phyloP scores from a whole-genome alignment of 2,329 filamentous ascomycete genomes.

The Diaporthe velutina region DNA sequence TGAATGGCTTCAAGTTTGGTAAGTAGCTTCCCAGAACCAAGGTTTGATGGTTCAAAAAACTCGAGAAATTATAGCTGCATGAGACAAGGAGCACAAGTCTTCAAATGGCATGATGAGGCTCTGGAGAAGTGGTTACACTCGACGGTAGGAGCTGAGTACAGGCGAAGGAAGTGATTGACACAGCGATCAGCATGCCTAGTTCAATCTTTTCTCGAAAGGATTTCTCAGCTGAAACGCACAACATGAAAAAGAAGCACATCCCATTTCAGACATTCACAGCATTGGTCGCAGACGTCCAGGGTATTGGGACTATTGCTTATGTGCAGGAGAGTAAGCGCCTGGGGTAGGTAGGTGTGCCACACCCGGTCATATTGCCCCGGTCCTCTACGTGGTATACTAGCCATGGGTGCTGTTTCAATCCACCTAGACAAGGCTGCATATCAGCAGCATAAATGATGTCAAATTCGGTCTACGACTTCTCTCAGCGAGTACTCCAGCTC shows the following conservation, averaged over 20 bases:
- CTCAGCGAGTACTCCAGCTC: no score
- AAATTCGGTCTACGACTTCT: neutral
- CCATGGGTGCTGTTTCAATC: no score
- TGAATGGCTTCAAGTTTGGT: no score
- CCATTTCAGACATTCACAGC: neutral
- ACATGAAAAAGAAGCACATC: neutral
- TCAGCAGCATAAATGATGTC: neutral
- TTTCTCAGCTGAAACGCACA: neutral
- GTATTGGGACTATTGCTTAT: neutral
- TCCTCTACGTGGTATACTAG: neutral
- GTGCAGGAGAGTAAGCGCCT: neutral
- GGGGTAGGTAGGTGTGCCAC: neutral
- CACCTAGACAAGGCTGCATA: neutral
- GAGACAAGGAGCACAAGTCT: no score
- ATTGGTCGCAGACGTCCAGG: neutral
- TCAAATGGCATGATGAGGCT: neutral
- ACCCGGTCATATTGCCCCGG: neutral
- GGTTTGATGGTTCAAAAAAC: no score
- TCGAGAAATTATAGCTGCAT: no score
- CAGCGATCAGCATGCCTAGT: neutral
- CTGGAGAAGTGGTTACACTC: neutral
- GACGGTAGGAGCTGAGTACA: no score
- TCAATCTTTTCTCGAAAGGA: neutral
- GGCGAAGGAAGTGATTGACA: neutral
- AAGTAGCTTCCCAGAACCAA: no score